Base-by-base conservation (phyloP, 148 eudicot species). In the Polygonum aviculare region DNA sequence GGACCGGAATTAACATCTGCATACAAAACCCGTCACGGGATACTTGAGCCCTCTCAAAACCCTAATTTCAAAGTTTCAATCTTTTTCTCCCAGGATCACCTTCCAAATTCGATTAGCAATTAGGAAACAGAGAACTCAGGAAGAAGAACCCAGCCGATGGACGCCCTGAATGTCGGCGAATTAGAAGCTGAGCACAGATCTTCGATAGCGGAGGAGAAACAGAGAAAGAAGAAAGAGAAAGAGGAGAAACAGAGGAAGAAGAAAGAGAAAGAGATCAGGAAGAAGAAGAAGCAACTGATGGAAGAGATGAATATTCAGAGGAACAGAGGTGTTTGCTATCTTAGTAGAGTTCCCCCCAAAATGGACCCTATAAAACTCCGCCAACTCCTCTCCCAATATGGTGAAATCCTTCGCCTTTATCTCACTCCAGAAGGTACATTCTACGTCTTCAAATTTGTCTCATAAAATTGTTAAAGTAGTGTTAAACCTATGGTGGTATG, bases 281-380 rank as follows among this genome's bases (percentile, higher is more conserved):
- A 81, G 77, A 82, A 80, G 84, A 90, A 82, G 86, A 91, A 72
- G 80, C 77, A 74, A 63, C 78, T 90, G 40, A 18, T 87, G 54
- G 65, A 88, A 75, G 98, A 91, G 82, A 78, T 89, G 22, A 83
- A 85, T 55, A 85, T 78, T 44, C 91, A 89, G 0, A 70, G 81
- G 2, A 89, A 77, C 47, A 88, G 86, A 35, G 97, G 98, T 0
- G 88, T 94, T 15, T 91, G 97, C 80, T 91, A 94, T 76, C 81
- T 94, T 74, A 92, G 98, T 47, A 79, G 97, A 62, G 82, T 94
- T 8, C 98, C 98, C n/a, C 93, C 95, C 0, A 89, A 83, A 50
- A 91, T 94, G 97, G 90, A 94, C 81, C 97, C 95, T 65, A 33
- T 81, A 73, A 86, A 80, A 82, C 88, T 94, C 60, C 94, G 93